Evolutionary conservation across 176 grass and related monocot genomes (phyloP), one percentile per base, ranked within the genome.

Genomic region (Pontederia crassipes): DNA sequence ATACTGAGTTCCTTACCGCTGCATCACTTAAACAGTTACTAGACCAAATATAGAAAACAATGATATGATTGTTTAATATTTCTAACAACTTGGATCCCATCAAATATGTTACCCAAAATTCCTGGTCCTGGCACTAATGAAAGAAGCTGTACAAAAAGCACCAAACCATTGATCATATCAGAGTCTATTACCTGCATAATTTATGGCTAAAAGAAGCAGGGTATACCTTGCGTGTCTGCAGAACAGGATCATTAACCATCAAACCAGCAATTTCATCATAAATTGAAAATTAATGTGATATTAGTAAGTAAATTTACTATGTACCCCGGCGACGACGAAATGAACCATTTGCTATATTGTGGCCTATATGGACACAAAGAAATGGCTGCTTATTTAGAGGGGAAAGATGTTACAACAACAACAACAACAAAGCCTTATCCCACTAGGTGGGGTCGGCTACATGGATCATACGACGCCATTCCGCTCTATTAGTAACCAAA

Each of bases 21-120:
- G 32, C 2, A 40, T 40, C 6, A 7, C 12, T 52, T 28, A 29
- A 52, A n/a, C 12, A 66, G 9, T 53, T 15, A n/a, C 8, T 2
- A 49, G 1, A 64, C 4, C 16, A 13, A 26, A 2, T 10, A 64
- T 49, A 48, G 9, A 48, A 64, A 46, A 64, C 11, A 11, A 11
- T 17, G n/a, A 2, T 59, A 11, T 28, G 18, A 54, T 0, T 1
- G 12, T 59, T 65, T 6, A 27, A 51, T 14, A 28, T 15, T 79
- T 72, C 61, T 24, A n/a, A 15, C 57, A 63, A 89, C 90, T 82
- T 95, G 82, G 28, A 95, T 95, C 48, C 90, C 90, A 76, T 95
- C 82, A 89, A 95, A 95, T 58, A 95, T 95, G 59, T 95, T 95
- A 28, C 90, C 90, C 47, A 89, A 75, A 76, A 91, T 91, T 65